These are phyloP conservation scores for Xylariaceae sp. DNA, from an alignment of 2,329 filamentous ascomycete genomes.

Conservation along the genomic window DNA sequence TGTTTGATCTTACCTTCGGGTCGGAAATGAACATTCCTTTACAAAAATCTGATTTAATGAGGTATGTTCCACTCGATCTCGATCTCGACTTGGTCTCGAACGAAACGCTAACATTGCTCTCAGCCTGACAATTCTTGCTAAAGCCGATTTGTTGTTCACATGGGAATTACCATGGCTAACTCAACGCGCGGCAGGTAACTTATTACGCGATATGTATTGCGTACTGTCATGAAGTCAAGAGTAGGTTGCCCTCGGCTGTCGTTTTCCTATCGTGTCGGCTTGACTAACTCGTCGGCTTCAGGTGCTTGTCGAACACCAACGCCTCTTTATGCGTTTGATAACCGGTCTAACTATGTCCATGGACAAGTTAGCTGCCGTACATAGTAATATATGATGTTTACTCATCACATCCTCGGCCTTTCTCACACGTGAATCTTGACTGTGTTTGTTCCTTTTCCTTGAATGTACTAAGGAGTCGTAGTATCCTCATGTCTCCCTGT, in stretches of 20 bases:
- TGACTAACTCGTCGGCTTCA: slow-evolving; percentile 4
- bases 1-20: slow-evolving; percentile 35
- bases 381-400: slow-evolving; percentile 6
- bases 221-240: neutral
- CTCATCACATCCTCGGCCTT: neutral
- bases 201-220: neutral
- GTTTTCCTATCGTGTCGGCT: neutral
- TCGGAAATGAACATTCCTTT: slow-evolving; percentile 34
- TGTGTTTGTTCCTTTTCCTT: neutral
- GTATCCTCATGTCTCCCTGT: neutral
- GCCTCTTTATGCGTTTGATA: neutral
- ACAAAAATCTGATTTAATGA: slow-evolving; percentile 37
- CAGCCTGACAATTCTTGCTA: slow-evolving; percentile 28
- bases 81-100: no score
- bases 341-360: neutral
- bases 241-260: slow-evolving; percentile 8
- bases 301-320: neutral
- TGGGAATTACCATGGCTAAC: slow-evolving; percentile 9
- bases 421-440: neutral
- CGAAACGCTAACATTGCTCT: slow-evolving; percentile 16
- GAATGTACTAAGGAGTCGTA: neutral
- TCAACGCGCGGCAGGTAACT: slow-evolving; percentile 19
- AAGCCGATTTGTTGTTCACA: slow-evolving; percentile 1
- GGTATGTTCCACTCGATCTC: slow-evolving; percentile 23
- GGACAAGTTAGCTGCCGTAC: neutral